Conservation (phyloP, 2,329 filamentous ascomycete species). For the Ophiosphaerella narmari region DNA sequence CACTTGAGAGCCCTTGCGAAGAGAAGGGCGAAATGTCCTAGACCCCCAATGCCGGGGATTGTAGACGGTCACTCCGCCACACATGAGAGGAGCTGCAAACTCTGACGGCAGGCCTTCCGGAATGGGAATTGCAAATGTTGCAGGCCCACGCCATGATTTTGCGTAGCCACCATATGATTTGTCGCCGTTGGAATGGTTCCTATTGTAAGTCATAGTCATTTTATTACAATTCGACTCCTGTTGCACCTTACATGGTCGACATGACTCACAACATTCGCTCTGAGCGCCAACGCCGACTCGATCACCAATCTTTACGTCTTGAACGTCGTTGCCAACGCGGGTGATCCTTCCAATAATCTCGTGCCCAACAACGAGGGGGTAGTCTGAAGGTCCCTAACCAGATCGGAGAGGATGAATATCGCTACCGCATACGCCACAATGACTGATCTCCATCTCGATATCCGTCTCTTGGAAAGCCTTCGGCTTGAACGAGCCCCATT, state of each 20-base stretch:
- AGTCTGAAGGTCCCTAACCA: slow-evolving; percentile 55
- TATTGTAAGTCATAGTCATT: slow-evolving; percentile 53
- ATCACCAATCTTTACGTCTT: slow-evolving; percentile 64
- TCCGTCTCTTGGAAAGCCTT: slow-evolving; percentile 70
- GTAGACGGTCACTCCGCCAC: slow-evolving; percentile 80
- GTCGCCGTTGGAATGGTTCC: slow-evolving; percentile 60
- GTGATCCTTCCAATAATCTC: slow-evolving; percentile 48
- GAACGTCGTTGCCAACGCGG: slow-evolving; percentile 48
- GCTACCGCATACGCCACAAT: slow-evolving; percentile 43
- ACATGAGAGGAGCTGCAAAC: slow-evolving; percentile 77
- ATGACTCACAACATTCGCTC: slow-evolving; percentile 54
- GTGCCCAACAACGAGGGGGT: slow-evolving; percentile 52
- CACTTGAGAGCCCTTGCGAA: slow-evolving; percentile 73
- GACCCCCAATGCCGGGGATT: slow-evolving; percentile 73
- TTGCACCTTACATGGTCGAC: slow-evolving; percentile 53
- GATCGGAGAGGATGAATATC: slow-evolving; percentile 43
- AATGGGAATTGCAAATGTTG: slow-evolving; percentile 74
- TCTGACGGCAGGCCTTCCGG: slow-evolving; percentile 68
- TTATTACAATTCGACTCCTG: slow-evolving; percentile 52
- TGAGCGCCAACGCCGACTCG: slow-evolving; percentile 59
- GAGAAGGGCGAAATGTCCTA: slow-evolving; percentile 74
- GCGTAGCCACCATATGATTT: slow-evolving; percentile 68
- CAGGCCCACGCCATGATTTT: slow-evolving; percentile 71
- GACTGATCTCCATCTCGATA: slow-evolving; percentile 47
- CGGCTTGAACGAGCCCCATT: slow-evolving; percentile 53